Conservation (phyloP, 306 rosid species). For the Quercus ilex region DNA sequence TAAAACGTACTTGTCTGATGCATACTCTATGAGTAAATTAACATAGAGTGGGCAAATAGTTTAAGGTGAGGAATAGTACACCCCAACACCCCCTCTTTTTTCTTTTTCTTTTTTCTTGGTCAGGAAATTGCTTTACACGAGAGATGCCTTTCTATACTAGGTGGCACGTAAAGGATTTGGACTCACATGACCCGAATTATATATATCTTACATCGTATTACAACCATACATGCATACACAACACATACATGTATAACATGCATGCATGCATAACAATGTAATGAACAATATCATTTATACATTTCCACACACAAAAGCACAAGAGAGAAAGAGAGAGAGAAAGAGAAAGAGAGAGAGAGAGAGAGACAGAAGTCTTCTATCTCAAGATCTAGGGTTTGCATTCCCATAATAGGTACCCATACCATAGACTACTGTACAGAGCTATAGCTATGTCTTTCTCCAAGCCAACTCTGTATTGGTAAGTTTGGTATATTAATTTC, state of each 20-base stretch:
- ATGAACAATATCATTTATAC: constrained; percentile 29
- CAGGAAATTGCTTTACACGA: neutral
- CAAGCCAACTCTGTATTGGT: neutral
- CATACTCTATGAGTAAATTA: neutral
- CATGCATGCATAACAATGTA: neutral
- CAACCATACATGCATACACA: constrained; percentile 39
- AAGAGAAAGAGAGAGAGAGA: neutral
- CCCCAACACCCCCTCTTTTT: too few species aligned
- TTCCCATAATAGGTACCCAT: neutral
- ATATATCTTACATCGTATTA: constrained; percentile 39
- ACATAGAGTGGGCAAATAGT: neutral
- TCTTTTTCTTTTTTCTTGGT: neutral
- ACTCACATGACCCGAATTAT: constrained; percentile 48
- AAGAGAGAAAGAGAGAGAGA: neutral
- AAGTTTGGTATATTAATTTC: neutral
- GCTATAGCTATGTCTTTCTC: constrained; percentile 13
- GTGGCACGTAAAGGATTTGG: constrained; percentile 30
- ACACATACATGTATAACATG: constrained; percentile 20
- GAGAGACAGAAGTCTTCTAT: constrained; percentile 17
- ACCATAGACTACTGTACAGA: neutral
- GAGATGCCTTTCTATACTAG: constrained; percentile 15
- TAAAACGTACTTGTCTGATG: neutral
- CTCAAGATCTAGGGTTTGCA: constrained; percentile 43
- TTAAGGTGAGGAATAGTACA: neutral
- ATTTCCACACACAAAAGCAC: constrained; percentile 7